Evolutionary conservation across 2,329 filamentous ascomycete species (phyloP).

Genomic region (Tolypocladium amazonense): DNA sequence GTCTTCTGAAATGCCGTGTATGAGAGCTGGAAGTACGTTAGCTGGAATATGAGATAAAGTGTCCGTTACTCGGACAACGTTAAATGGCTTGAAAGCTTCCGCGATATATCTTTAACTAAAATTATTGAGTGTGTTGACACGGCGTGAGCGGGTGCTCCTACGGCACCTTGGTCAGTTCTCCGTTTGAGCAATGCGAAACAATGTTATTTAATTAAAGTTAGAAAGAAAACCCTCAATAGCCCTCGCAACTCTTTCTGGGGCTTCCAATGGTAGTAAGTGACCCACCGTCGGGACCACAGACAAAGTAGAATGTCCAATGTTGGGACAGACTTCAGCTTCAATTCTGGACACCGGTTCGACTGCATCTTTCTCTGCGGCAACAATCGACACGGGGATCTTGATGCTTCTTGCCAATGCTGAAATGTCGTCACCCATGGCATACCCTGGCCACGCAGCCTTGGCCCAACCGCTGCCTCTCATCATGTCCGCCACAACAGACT

Average conservation of each 20-base stretch:
- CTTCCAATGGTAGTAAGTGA: not conserved
- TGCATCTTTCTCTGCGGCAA: conserved; percentile 1
- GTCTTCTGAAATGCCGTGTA: too few relatives aligned
- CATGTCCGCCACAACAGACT: conserved; percentile 2
- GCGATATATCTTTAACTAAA: too few relatives aligned
- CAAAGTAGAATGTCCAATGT: not conserved
- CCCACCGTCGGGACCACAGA: not conserved
- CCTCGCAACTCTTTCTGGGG: not conserved
- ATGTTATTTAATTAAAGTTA: not conserved
- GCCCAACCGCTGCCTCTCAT: conserved; percentile 1
- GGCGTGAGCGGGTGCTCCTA: not conserved
- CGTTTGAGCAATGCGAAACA: not conserved
- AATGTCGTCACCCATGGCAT: conserved; percentile 5
- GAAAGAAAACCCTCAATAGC: not conserved
- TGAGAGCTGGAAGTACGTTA: too few relatives aligned
- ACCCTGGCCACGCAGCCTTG: conserved; percentile 1
- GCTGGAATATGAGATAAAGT: too few relatives aligned
- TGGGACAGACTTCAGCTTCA: not conserved
- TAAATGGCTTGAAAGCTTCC: too few relatives aligned
- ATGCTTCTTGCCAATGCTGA: not conserved
- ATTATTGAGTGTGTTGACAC: too few relatives aligned
- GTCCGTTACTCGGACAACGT: too few relatives aligned
- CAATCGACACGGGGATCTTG: not conserved
- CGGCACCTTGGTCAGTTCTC: not conserved
- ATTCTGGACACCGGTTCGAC: not conserved